These are phyloP conservation scores for Quercus mongolica DNA, from an alignment of 306 rosid genomes.

Conservation along the genomic window DNA sequence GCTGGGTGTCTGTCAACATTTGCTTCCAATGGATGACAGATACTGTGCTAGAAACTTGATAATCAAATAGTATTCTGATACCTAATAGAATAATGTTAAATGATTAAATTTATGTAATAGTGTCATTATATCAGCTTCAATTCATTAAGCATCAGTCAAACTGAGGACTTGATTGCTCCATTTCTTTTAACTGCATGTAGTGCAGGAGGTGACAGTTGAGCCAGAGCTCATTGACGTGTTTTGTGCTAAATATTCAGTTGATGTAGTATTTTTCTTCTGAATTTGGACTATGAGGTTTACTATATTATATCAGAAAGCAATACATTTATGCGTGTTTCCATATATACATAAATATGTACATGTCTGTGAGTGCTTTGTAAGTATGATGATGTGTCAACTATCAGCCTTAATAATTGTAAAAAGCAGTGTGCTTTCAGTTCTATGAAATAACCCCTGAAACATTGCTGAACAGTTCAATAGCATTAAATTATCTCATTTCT, in stretches of 20 bases:
- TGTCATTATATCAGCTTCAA: no score
- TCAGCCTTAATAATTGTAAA: background rate
- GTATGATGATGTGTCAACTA: background rate
- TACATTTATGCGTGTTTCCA: background rate
- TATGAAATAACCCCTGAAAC: background rate
- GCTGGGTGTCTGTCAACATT: no score
- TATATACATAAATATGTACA: background rate
- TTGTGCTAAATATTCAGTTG: background rate
- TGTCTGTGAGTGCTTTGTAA: background rate
- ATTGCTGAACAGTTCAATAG: background rate
- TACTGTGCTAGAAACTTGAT: no score
- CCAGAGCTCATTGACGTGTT: no score
- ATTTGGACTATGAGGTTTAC: background rate
- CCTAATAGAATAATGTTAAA: no score
- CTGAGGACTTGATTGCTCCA: no score
- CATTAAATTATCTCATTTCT: background rate
- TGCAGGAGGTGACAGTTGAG: no score
- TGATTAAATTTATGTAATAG: no score
- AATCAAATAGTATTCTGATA: no score
- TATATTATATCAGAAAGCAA: background rate
- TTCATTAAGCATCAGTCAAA: no score
- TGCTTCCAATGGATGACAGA: no score
- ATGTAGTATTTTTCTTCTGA: background rate
- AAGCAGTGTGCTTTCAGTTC: background rate
- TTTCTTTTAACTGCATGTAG: no score